phyloP scores from a whole-genome alignment of 1,284 basidiomycete genomes.

The Cryptococcus neoformans region DNA sequence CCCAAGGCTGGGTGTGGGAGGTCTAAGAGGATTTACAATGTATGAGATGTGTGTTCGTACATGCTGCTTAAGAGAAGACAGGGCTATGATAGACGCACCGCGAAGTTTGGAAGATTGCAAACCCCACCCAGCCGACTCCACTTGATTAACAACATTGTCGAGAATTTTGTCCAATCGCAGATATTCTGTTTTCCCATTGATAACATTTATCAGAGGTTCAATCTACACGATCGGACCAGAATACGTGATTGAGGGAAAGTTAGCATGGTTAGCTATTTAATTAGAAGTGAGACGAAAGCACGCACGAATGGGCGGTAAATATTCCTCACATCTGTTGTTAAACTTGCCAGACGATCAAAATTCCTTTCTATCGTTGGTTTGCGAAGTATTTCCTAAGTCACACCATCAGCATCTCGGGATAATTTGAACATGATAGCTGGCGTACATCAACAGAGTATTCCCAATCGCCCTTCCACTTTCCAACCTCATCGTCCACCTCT shows the following conservation, averaged over 20 bases:
- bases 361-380: constrained; percentile 15
- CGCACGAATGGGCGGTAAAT: constrained; percentile 66
- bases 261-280: neutral
- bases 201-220: constrained; percentile 26
- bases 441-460: constrained; percentile 12
- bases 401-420: too few species aligned
- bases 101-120: constrained; percentile 23
- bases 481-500: constrained; percentile 50
- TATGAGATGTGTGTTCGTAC: neutral
- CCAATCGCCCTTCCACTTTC: constrained; percentile 55
- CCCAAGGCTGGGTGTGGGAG: constrained; percentile 46
- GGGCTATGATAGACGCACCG: constrained; percentile 7
- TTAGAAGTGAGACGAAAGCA: neutral
- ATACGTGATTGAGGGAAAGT: too few species aligned
- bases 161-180: constrained; percentile 3
- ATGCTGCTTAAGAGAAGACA: neutral
- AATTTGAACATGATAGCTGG: too few species aligned
- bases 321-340: constrained; percentile 65
- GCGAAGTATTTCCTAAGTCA: too few species aligned
- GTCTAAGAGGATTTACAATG: constrained; percentile 9
- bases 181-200: constrained; percentile 17
- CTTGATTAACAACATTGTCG: constrained; percentile 25
- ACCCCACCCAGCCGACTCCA: constrained; percentile 44
- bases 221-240: constrained; percentile 17
- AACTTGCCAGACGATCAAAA: constrained; percentile 58